Evolutionary conservation across 176 grass and related monocot genomes (phyloP).

Genomic region (Cocos nucifera): DNA sequence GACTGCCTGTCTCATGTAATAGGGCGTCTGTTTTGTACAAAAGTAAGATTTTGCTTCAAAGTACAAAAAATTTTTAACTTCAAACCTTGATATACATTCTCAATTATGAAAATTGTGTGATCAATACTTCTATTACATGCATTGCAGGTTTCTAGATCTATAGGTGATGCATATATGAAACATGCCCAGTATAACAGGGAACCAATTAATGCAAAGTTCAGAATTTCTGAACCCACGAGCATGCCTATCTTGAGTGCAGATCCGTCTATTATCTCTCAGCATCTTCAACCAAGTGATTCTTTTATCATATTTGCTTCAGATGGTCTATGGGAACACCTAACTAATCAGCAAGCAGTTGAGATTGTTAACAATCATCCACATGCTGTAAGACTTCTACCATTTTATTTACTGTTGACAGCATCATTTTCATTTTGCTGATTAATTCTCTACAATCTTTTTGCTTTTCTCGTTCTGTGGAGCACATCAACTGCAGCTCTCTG

Average conservation of each 20-base stretch:
- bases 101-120: slow-evolving; percentile 8
- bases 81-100: background rate
- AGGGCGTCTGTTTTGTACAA: too few species aligned
- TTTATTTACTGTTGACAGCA: background rate
- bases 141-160: slow-evolving; percentile 79
- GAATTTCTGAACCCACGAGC: slow-evolving; percentile 57
- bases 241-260: slow-evolving; percentile 58
- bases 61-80: too few species aligned
- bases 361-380: slow-evolving; percentile 74
- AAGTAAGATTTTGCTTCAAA: too few species aligned
- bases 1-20: too few species aligned
- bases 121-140: slow-evolving; percentile 4
- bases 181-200: slow-evolving; percentile 57
- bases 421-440: background rate
- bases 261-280: slow-evolving; percentile 53
- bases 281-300: slow-evolving; percentile 57
- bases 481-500: too few species aligned
- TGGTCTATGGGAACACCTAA: slow-evolving; percentile 90
- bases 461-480: background rate
- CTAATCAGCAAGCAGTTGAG: slow-evolving; percentile 73
- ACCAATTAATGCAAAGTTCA: slow-evolving; percentile 75
- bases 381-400: slow-evolving; percentile 42
- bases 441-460: background rate
- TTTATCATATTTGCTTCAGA: slow-evolving; percentile 95
- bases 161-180: slow-evolving; percentile 86